phyloP scores from a whole-genome alignment of 495 filamentous ascomycete species.

The Xylaria longipes region DNA sequence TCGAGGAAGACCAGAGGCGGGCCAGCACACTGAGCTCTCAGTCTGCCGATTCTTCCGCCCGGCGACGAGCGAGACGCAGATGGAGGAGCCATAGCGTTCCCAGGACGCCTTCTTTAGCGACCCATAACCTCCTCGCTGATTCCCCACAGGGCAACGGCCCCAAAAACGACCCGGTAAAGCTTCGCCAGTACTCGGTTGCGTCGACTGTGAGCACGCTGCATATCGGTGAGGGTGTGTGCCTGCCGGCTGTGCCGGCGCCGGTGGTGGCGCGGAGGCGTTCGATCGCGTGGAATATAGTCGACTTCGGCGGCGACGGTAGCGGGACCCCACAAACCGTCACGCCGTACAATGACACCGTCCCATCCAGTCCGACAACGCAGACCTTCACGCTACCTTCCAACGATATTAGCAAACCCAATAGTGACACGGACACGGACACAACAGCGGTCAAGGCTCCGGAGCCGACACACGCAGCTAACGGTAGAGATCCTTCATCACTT shows the following conservation, averaged over 20 bases:
- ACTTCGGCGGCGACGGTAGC: conserved; percentile 35
- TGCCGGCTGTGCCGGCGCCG: conserved; percentile 2
- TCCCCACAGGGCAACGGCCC: conserved; percentile 39
- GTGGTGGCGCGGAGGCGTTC: conserved; percentile 28
- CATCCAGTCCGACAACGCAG: conserved; percentile 22
- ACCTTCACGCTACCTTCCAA: neutral
- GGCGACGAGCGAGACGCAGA: conserved; percentile 27
- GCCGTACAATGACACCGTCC: neutral
- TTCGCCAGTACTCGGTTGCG: conserved; percentile 35
- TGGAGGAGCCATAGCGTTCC: conserved; percentile 35
- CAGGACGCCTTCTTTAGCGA: conserved; percentile 46
- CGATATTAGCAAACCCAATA: neutral
- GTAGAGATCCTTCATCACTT: neutral
- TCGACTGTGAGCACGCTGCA: conserved; percentile 42
- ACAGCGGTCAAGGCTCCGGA: neutral
- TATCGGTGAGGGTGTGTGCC: conserved; percentile 21
- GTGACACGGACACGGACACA: neutral
- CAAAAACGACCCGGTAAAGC: conserved; percentile 30
- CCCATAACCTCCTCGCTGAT: conserved; percentile 47
- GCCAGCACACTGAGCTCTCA: conserved; percentile 31
- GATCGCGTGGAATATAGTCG: conserved; percentile 47
- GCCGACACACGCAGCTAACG: neutral
- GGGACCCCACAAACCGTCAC: neutral
- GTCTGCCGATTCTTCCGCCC: conserved; percentile 2
- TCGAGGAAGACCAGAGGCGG: conserved; percentile 39